Base-by-base conservation (phyloP, 805 yeast genomes). In the Zygoascus tannicola region DNA sequence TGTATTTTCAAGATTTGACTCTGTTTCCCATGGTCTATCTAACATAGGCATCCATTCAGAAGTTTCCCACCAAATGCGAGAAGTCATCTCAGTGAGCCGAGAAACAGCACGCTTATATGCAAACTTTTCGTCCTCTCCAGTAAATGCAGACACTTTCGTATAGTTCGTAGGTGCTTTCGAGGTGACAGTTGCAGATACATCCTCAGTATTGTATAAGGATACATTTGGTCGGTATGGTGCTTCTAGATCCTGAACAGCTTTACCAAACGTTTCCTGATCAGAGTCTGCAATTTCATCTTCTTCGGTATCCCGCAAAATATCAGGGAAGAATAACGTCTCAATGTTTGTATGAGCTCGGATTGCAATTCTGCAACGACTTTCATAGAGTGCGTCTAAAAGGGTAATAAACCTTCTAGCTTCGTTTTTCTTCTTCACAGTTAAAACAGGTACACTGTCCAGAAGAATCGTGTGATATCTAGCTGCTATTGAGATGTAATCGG, bases 111-210 rank as follows among this genome's bases (percentile, higher is more conserved):
- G 63, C 49, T 75, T 76, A 54, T 73, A 81, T 2, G 88, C 86
- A 61, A 81, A 81, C 62, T 71, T 71, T 56, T 81, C 88, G 59
- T 81, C 88, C 53, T 81, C 85, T 20, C 88, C 88, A 0, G 86
- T 81, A 53, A 81, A 81, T 7, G 78, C 76, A 8, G 67, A 64
- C 16, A 70, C 57, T 41, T 77, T 68, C 12, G 71, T 66, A 51
- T 68, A 76, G 52, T 76, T 66, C 21, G 51, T 46, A 32, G 58
- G 43, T 5, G 54, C 40, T 28, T 52, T 52, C 37, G 52, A 40
- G 16, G 33, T 44, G 16, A 51, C 52, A 5, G 40, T 45, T 4
- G 49, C 42, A 22, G 55, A 54, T 35, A 58, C 58, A 37, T 37
- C 40, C 32, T 37, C n/a, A 8, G 32, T 10, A 3, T 39, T 43